phyloP scores from a whole-genome alignment of 1,284 basidiomycete genomes.

The Cryptococcus sp. region DNA sequence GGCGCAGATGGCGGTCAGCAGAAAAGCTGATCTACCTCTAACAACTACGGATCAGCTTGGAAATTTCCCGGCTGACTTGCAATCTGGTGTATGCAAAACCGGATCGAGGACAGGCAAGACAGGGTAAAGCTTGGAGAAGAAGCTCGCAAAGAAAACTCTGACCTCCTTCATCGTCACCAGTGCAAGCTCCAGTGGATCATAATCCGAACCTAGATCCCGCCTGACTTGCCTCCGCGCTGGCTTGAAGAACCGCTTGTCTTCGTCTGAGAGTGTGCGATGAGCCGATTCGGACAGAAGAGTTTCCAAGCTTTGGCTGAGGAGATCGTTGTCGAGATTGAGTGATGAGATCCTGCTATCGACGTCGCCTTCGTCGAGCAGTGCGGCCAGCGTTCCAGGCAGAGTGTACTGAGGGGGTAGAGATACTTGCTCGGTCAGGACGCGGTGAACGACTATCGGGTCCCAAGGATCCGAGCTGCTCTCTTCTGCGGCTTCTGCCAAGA shows the following conservation, averaged over 20 bases:
- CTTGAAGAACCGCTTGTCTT: slow-evolving; percentile 1
- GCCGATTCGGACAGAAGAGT: background rate
- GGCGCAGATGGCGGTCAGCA: slow-evolving; percentile 1
- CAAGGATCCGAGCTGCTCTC: too few relatives aligned
- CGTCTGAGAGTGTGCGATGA: background rate
- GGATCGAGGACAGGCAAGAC: slow-evolving; percentile 1
- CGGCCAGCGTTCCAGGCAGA: background rate
- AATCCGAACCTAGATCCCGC: background rate
- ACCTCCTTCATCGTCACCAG: background rate
- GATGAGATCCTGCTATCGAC: background rate
- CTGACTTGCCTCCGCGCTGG: background rate
- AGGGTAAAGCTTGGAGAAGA: background rate
- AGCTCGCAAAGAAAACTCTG: background rate
- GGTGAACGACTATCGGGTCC: background rate
- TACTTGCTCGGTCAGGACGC: background rate
- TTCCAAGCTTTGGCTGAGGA: background rate
- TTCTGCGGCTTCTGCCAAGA: slow-evolving; percentile 1
- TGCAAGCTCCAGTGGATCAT: background rate
- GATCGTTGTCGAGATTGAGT: background rate
- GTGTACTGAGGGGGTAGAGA: background rate
- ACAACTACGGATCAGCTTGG: background rate
- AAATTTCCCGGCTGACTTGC: background rate
- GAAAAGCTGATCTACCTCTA: background rate
- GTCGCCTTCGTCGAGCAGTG: background rate
- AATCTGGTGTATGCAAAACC: background rate